Conservation (phyloP, 805 yeast genomes). For the Teunomyces pallodes region DNA sequence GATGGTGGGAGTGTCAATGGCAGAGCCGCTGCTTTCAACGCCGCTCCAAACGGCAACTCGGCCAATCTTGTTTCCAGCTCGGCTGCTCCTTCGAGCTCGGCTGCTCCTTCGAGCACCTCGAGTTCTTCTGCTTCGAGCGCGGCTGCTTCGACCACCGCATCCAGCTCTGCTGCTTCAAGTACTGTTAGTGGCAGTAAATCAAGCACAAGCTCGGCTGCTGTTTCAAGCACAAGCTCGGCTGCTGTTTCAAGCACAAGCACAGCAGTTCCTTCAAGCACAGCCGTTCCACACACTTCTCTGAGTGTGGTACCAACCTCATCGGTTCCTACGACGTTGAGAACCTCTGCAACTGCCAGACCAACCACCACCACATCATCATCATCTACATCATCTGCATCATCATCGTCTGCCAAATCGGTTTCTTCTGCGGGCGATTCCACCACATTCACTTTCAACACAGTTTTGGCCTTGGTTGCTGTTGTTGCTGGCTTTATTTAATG, state of each 20-base stretch:
- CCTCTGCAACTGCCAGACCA: constrained; percentile 17
- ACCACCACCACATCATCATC: constrained; percentile 17
- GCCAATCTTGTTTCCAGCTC: constrained; percentile 14
- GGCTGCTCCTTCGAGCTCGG: constrained; percentile 8
- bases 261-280: neutral
- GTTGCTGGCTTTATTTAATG: neutral
- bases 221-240: constrained; percentile 9
- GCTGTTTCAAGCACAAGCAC: neutral
- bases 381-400: constrained; percentile 9
- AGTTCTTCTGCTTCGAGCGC: constrained; percentile 9
- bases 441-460: neutral
- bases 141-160: neutral
- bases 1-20: constrained; percentile 62
- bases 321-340: constrained; percentile 19
- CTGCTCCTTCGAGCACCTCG: constrained; percentile 6
- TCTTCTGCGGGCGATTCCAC: constrained; percentile 1
- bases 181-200: constrained; percentile 1
- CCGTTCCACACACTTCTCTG: neutral
- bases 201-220: neutral
- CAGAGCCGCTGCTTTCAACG: constrained; percentile 46
- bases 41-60: constrained; percentile 31
- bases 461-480: neutral
- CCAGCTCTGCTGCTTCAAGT: constrained; percentile 5
- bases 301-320: neutral
- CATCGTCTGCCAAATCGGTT: neutral